Percentiles rank a stretch among this genome's conserved stretches.
Evolutionary conservation across 2,329 filamentous ascomycete genomes (phyloP).

Genomic region (Aspergillus carbonarius): DNA sequence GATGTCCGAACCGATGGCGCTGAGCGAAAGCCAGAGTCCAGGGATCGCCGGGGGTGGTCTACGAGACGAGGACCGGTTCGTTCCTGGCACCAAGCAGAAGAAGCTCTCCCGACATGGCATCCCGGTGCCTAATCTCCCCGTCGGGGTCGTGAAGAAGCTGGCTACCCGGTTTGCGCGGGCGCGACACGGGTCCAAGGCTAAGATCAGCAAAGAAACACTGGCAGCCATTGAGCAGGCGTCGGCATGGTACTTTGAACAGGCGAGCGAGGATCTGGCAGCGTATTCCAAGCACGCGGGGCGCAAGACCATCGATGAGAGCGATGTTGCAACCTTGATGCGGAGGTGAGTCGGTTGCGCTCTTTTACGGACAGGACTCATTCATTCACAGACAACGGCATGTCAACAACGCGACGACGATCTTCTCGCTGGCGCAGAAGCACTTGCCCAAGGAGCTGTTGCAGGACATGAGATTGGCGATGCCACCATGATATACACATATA

Average conservation of each 20-base stretch:
- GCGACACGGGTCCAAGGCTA: slow-evolving; percentile 64
- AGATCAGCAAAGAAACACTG: slow-evolving; percentile 71
- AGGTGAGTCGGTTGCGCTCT: slow-evolving; percentile 58
- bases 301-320: slow-evolving; percentile 81
- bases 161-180: slow-evolving; percentile 67
- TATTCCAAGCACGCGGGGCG: slow-evolving; percentile 80
- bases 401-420: slow-evolving; percentile 69
- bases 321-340: slow-evolving; percentile 78
- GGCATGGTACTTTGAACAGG: slow-evolving; percentile 90
- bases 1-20: slow-evolving; percentile 27
- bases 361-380: slow-evolving; percentile 29
- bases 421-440: slow-evolving; percentile 80
- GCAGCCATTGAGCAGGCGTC: slow-evolving; percentile 75
- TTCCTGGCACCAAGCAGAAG: slow-evolving; percentile 48
- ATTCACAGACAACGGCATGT: slow-evolving; percentile 74
- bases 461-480: slow-evolving; percentile 59
- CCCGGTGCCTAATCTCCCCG: slow-evolving; percentile 72
- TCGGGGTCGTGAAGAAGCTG: slow-evolving; percentile 67
- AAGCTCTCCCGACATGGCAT: slow-evolving; percentile 69
- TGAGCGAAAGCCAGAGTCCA: slow-evolving; percentile 34
- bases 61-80: slow-evolving; percentile 30
- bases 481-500: slow-evolving; percentile 30
- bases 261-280: slow-evolving; percentile 73
- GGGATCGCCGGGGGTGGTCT: slow-evolving; percentile 37
- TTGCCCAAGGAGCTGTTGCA: slow-evolving; percentile 80